These are phyloP conservation scores for Amaranthus tricolor DNA, from an alignment of 179 eudicot genomes.

Conservation along the genomic window DNA sequence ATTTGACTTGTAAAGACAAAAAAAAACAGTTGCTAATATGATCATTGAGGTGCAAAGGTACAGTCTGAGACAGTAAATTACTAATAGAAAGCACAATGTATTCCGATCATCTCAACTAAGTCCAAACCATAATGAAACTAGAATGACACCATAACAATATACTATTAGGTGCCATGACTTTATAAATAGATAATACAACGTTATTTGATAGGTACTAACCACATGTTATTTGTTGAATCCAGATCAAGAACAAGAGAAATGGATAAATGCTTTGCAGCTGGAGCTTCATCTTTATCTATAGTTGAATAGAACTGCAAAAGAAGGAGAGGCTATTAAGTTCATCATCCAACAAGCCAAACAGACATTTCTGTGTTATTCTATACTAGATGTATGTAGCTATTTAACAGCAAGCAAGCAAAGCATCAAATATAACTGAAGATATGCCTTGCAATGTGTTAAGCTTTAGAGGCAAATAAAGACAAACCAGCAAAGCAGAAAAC, in stretches of 20 bases:
- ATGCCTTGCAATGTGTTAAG: constrained; percentile 14
- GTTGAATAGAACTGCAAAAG: background rate
- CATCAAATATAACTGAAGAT: constrained; percentile 13
- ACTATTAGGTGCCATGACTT: background rate
- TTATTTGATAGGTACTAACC: constrained; percentile 47
- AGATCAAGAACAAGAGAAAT: constrained; percentile 40
- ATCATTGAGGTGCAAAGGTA: background rate
- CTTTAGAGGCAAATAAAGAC: constrained; percentile 20
- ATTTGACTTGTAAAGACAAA: background rate
- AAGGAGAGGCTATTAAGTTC: background rate
- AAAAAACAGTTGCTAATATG: background rate
- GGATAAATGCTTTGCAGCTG: constrained; percentile 35
- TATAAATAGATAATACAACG: background rate
- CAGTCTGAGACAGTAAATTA: background rate
- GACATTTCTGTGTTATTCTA: background rate
- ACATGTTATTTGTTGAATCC: constrained; percentile 46
- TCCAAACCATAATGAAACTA: constrained; percentile 1
- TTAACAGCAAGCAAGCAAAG: constrained; percentile 20
- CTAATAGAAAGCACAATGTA: background rate
- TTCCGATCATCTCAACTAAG: background rate
- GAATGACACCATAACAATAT: background rate
- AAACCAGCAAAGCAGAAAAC: constrained; percentile 5
- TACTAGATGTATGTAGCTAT: background rate
- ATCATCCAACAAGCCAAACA: background rate
- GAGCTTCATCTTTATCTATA: constrained; percentile 48